Conservation (phyloP, 768 basidiomycete species). For the Serpula lacrymans region DNA sequence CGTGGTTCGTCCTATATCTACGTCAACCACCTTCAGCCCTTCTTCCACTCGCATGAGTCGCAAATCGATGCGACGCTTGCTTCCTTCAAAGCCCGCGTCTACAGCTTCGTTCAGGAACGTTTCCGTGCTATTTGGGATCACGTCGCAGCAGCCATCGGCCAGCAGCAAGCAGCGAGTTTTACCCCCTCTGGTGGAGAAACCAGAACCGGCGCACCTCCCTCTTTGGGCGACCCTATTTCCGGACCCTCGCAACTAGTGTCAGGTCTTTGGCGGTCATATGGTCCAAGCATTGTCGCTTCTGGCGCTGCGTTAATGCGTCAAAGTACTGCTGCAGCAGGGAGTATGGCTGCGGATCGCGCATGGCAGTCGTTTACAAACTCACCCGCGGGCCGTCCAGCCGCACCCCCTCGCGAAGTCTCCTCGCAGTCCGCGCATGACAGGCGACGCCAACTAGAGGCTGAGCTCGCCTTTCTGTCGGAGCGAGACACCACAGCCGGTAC, state of each 20-base stretch:
- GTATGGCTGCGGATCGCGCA: conserved; percentile 21
- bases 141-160: conserved; percentile 46
- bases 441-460: conserved; percentile 51
- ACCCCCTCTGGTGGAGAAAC: conserved; percentile 15
- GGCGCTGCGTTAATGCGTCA: conserved; percentile 63
- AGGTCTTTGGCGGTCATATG: conserved; percentile 76
- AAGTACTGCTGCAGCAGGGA: conserved; percentile 39
- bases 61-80: conserved; percentile 84
- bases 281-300: conserved; percentile 65
- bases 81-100: conserved; percentile 54
- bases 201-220: conserved; percentile 37
- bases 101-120: conserved; percentile 62
- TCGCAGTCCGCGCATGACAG: conserved; percentile 41
- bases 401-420: conserved; percentile 21
- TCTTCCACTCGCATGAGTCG: conserved; percentile 76
- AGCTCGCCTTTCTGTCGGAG: conserved; percentile 48
- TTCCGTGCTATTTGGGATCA: conserved; percentile 66
- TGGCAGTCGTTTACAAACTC: conserved; percentile 28
- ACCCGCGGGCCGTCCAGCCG: conserved; percentile 20
- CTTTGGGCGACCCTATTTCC: conserved; percentile 49
- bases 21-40: conserved; percentile 71
- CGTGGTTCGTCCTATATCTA: conserved; percentile 88
- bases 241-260: conserved; percentile 65
- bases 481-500: too few species aligned
- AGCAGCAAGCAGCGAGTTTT: conserved; percentile 30